Base-by-base conservation (phyloP, 495 filamentous ascomycete species). In the Amniculicola lignicola region DNA sequence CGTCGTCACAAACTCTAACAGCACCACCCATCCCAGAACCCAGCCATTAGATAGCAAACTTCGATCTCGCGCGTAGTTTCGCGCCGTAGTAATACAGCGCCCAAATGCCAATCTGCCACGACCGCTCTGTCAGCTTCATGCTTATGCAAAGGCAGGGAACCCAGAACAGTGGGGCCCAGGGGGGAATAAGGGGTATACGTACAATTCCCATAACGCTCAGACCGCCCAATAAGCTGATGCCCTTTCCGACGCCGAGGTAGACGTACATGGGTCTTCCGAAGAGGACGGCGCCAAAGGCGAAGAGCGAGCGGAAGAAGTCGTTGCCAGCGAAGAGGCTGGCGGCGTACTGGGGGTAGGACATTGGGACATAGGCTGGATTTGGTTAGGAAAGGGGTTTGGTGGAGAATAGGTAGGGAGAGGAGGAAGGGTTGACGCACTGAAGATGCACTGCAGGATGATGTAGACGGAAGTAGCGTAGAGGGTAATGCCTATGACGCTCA, bases 331-430 rank as follows among this genome's bases (percentile, higher is more conserved):
- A 81, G 36, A 84, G 62, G 43, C 67, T 71, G 2, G 81, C 80
- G 11, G 79, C 79, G 55, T 85, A 84, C 57, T 73, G 69, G n/a
- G 80, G 80, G 57, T 84, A 84, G 10, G 70, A 74, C 3, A 83
- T 64, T 0, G 80, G 77, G 11, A 85, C 72, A 63, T 83, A 82
- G 42, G 81, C 67, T 65, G 82, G 79, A 33, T 82, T 65, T 69
- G 73, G 78, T 58, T 81, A 77, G 70, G 77, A 23, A 39, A 4
- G 25, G 16, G 9, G n/a, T n/a, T n/a, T n/a, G n/a, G n/a, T n/a
- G n/a, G n/a, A n/a, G n/a, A n/a, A n/a, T 5, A 10, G 29, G 29
- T 35, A 29, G 18, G 72, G 28, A 74, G 54, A 46, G 72, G 63
- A 42, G 72, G 75, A 5, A 69, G 61, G n/a, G 50, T 4, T 29